These are phyloP conservation scores for Cerioporus squamosus DNA, from an alignment of 1,284 basidiomycete genomes.

Conservation along the genomic window DNA sequence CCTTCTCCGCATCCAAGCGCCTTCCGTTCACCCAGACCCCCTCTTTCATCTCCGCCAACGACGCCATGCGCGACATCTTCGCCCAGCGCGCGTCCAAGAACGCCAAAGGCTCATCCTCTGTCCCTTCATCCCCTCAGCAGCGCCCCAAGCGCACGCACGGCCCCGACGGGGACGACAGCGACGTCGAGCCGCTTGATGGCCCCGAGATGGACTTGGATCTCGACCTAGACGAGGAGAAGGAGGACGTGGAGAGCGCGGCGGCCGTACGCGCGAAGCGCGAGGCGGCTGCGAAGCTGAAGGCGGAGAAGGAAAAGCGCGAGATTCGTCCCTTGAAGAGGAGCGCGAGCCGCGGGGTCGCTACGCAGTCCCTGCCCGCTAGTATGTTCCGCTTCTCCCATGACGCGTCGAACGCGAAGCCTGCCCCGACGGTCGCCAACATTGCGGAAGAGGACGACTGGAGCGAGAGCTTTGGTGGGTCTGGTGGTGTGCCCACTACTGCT, in stretches of 20 bases:
- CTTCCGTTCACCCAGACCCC: conserved; percentile 30
- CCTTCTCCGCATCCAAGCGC: conserved; percentile 14
- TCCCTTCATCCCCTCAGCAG: conserved; percentile 21
- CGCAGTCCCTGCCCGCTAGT: conserved; percentile 25
- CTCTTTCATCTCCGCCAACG: conserved; percentile 30
- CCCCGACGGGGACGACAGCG: conserved; percentile 16
- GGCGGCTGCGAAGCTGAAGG: conserved; percentile 10
- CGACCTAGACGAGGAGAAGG: conserved; percentile 11
- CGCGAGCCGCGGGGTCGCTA: conserved; percentile 20
- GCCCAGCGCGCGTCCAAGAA: conserved; percentile 14
- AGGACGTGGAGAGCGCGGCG: conserved; percentile 10
- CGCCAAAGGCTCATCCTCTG: conserved; percentile 17
- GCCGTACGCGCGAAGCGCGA: conserved; percentile 10
- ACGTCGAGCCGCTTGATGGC: conserved; percentile 12
- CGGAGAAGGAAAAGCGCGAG: conserved; percentile 23
- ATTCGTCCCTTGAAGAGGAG: conserved; percentile 21
- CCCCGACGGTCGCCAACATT: conserved; percentile 12
- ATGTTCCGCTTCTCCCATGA: conserved; percentile 25
- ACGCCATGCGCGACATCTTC: conserved; percentile 26
- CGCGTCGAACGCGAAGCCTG: neutral
- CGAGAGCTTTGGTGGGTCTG: conserved; percentile 14
- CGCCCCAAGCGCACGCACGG: conserved; percentile 22
- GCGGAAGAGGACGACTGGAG: conserved; percentile 30
- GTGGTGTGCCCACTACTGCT: conserved; percentile 6
- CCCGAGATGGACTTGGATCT: conserved; percentile 12